Evolutionary conservation across 306 rosid genomes (phyloP).

Genomic region (Hylodesmum podocarpum): DNA sequence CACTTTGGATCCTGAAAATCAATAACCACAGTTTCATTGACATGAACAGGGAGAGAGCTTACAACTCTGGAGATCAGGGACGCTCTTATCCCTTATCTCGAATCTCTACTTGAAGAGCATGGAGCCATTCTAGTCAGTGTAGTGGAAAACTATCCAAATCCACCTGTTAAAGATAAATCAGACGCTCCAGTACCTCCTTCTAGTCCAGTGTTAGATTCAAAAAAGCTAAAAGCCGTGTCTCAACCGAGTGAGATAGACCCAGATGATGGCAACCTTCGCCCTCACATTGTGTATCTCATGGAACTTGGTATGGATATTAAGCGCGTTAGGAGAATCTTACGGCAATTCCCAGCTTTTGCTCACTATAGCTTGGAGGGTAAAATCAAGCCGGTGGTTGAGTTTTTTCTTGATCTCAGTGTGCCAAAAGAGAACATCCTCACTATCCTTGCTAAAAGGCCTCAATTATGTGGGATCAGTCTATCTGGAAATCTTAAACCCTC

Average conservation of each 20-base stretch:
- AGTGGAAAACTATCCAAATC: conserved; percentile 74
- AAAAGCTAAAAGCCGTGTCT: conserved; percentile 68
- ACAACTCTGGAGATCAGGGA: conserved; percentile 94
- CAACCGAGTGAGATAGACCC: conserved; percentile 62
- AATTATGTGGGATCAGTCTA: conserved; percentile 90
- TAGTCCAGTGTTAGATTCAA: conserved; percentile 38
- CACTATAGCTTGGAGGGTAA: conserved; percentile 90
- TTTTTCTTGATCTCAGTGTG: conserved; percentile 84
- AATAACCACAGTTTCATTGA: conserved; percentile 26
- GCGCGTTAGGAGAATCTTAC: conserved; percentile 61
- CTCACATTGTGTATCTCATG: conserved; percentile 72
- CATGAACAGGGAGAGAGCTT: conserved; percentile 80
- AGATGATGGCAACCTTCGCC: conserved; percentile 71
- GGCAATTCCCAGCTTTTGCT: conserved; percentile 72
- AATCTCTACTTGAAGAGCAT: conserved; percentile 68
- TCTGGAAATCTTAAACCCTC: conserved; percentile 79
- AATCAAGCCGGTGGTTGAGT: conserved; percentile 88
- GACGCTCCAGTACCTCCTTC: conserved; percentile 31
- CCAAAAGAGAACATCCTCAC: conserved; percentile 64
- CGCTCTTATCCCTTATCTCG: conserved; percentile 74
- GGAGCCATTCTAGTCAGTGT: conserved; percentile 53
- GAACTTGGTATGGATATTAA: conserved; percentile 84
- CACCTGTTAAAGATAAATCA: conserved; percentile 57
- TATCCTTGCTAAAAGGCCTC: conserved; percentile 84
- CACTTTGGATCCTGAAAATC: conserved; percentile 25